Conservation (phyloP, 345 rosid species). For the Aethionema arabicum region DNA sequence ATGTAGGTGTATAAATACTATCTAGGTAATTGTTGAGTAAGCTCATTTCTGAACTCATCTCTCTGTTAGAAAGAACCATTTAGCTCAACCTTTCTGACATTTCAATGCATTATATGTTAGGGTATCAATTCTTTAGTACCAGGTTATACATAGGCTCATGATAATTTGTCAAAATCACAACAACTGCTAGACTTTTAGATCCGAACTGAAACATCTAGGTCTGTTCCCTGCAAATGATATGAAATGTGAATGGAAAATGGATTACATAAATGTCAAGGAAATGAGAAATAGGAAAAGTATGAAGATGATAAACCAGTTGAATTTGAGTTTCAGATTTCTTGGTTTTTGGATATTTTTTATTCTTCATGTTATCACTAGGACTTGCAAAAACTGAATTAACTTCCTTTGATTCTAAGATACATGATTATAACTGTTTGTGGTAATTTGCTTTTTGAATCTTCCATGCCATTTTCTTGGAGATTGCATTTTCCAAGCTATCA, state of each 20-base stretch:
- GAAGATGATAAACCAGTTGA: not conserved
- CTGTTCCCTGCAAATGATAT: not conserved
- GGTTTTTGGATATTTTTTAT: not conserved
- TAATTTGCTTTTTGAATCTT: not conserved
- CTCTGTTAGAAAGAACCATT: not conserved
- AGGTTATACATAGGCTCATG: too few relatives aligned
- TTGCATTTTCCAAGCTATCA: not conserved
- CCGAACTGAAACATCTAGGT: not conserved
- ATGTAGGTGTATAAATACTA: not conserved
- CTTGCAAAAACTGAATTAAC: not conserved
- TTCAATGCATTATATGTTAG: too few relatives aligned
- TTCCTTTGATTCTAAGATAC: not conserved
- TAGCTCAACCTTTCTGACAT: not conserved
- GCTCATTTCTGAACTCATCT: not conserved
- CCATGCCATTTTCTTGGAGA: not conserved
- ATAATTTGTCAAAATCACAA: not conserved
- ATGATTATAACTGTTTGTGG: not conserved
- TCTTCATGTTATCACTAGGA: not conserved
- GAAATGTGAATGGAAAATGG: not conserved
- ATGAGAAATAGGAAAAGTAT: not conserved
- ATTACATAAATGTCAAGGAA: not conserved
- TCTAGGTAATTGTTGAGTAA: constrained; percentile 1
- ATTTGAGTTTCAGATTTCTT: not conserved
- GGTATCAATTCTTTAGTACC: too few relatives aligned
- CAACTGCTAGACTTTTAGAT: not conserved